phyloP scores from a whole-genome alignment of 1,284 basidiomycete genomes.

The Erythrobasidium hasegawianum region DNA sequence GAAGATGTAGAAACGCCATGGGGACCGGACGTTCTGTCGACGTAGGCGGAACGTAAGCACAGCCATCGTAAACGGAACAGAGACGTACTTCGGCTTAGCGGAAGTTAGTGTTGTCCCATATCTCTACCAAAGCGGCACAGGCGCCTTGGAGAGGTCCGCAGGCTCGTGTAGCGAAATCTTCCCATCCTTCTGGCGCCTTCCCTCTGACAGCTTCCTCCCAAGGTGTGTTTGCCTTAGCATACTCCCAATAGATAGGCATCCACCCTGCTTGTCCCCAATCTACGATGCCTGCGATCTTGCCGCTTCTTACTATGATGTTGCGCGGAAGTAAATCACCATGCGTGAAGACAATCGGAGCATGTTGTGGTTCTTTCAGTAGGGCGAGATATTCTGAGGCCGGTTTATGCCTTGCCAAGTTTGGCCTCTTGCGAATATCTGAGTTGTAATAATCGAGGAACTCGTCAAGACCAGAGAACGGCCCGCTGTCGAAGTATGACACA shows the following conservation, averaged over 20 bases:
- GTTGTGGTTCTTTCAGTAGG: background rate
- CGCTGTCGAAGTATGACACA: background rate
- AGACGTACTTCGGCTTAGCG: background rate
- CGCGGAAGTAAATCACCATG: background rate
- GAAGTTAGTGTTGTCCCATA: background rate
- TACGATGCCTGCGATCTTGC: background rate
- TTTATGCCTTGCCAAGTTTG: background rate
- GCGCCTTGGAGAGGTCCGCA: background rate
- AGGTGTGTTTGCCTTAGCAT: background rate
- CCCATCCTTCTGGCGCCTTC: background rate
- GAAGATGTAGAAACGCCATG: slow-evolving; percentile 59
- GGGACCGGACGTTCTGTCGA: too few species aligned
- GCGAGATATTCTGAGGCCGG: background rate
- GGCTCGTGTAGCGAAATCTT: background rate
- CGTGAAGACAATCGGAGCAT: background rate
- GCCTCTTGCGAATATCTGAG: background rate
- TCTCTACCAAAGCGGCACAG: background rate
- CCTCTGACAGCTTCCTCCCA: background rate
- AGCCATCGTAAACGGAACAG: too few species aligned
- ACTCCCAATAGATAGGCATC: slow-evolving; percentile 7
- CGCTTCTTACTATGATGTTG: background rate
- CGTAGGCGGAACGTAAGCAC: too few species aligned
- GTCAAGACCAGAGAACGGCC: background rate
- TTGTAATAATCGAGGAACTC: background rate
- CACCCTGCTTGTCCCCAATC: background rate